Base-by-base conservation (phyloP, 2,329 filamentous ascomycete species). In the Claviceps sp. region DNA sequence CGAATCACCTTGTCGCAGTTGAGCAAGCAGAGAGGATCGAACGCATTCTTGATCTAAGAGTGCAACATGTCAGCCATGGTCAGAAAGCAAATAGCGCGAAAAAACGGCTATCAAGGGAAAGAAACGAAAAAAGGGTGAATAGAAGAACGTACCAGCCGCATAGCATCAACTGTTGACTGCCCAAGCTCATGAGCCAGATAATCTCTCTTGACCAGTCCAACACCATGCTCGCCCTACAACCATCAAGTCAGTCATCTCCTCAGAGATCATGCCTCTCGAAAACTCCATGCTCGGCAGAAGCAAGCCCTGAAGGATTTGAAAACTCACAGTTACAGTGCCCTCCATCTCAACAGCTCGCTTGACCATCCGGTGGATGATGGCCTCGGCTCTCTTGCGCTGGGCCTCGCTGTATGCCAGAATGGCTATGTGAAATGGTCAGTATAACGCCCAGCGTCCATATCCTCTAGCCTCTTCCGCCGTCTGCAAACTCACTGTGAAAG, bases 281-380 rank as follows among this genome's bases (percentile, higher is more conserved):
- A 34, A 22, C 1, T 22, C 61, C 5, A 39, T 6, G 34, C 20
- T 13, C 5, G 36, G 13, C 4, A 73, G 60, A 60, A 7, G 42
- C 16, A 60, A 7, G 42, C 16, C 38, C 29, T 34, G 29, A 9
- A 34, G 4, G 9, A 34, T 34, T 23, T 4, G 11, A 5, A 22
- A 14, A 38, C 51, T 50, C 11, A 78, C 76, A 13, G 87, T 90
- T 1, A 89, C 86, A 0, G 88, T 93, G 8, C 88, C 88, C 67
- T 93, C 87, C 71, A 89, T 78, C 69, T 88, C 85, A 47, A 94
- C 82, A 0, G 88, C 88, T 55, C 85, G 76, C 75, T 90, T 89
- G 52, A 91, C 86, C 88, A 93, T 93, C 53, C 81, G 76, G 63
- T 90, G 85, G 26, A 93, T 85, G 26, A 91, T 71, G 42, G 76